Conservation (phyloP, 2,329 filamentous ascomycete genomes). For the Claviceps quebecensis region DNA sequence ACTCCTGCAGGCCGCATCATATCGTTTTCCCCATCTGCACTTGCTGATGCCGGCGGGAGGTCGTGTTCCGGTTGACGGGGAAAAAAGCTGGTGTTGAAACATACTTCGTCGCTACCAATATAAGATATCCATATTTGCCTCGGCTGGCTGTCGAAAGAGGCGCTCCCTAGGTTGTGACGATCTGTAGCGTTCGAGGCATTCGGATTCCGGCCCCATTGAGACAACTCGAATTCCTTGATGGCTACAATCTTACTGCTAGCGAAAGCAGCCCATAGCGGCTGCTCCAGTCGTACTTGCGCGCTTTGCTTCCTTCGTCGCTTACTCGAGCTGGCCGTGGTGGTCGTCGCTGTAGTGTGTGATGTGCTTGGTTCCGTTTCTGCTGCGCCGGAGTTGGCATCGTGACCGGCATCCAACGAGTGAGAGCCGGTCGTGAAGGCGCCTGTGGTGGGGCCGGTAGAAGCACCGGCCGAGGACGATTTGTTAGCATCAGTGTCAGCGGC, state of each 20-base stretch:
- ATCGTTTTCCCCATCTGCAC: constrained; percentile 17
- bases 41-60: constrained; percentile 12
- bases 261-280: constrained; percentile 87
- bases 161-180: constrained; percentile 63
- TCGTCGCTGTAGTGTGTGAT: constrained; percentile 18
- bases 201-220: constrained; percentile 59
- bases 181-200: constrained; percentile 62
- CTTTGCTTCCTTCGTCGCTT: constrained; percentile 87
- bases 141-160: constrained; percentile 55
- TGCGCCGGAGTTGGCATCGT: constrained; percentile 31
- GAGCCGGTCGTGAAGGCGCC: constrained; percentile 10
- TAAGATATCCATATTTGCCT: constrained; percentile 72
- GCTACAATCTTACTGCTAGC: constrained; percentile 95
- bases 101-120: constrained; percentile 63
- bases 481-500: constrained; percentile 49
- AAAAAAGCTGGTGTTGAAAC: constrained; percentile 60
- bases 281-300: constrained; percentile 76
- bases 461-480: constrained; percentile 27
- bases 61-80: constrained; percentile 23
- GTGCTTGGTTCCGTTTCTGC: constrained; percentile 34
- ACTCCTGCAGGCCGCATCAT: constrained; percentile 31
- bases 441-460: constrained; percentile 1
- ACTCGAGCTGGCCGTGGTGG: constrained; percentile 27
- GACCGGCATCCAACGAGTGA: not conserved
- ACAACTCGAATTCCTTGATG: constrained; percentile 80